Percentiles rank a stretch among this genome's conserved stretches.
These are phyloP conservation scores for Fusarium sp. DNA, from an alignment of 2,329 filamentous ascomycete genomes.

Conservation along the genomic window DNA sequence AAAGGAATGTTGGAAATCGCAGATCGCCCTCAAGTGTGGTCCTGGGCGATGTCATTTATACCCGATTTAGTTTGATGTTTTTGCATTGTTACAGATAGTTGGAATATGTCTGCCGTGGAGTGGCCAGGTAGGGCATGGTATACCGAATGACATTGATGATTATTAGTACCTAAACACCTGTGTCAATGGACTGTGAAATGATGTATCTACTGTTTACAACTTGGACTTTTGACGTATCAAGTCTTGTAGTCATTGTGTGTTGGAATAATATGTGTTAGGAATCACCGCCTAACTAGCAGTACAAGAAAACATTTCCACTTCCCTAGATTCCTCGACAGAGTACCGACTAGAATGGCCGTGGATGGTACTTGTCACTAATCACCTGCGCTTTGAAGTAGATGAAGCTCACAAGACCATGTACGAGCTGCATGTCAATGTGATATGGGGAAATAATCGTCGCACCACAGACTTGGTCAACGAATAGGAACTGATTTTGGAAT, in stretches of 20 bases:
- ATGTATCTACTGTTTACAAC: not conserved
- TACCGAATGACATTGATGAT: constrained; percentile 17
- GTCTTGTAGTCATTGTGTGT: no score
- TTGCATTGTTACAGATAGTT: constrained; percentile 4
- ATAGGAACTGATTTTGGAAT: not conserved
- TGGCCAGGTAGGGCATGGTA: not conserved
- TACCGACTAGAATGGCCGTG: no score
- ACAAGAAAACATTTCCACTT: no score
- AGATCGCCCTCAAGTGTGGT: constrained; percentile 19
- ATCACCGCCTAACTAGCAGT: no score
- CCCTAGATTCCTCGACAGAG: no score
- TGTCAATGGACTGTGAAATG: not conserved
- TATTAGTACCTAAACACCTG: not conserved
- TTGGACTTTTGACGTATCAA: no score
- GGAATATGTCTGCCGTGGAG: not conserved
- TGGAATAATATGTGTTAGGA: no score
- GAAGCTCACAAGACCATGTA: no score
- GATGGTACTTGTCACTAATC: no score
- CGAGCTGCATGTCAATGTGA: no score
- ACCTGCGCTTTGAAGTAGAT: no score
- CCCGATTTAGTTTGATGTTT: constrained; percentile 28
- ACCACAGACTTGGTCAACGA: not conserved
- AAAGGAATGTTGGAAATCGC: constrained; percentile 4
- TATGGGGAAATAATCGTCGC: no score
- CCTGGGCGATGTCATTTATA: constrained; percentile 33